Conservation (phyloP, 768 basidiomycete species). For the Trametes cinnabarina region DNA sequence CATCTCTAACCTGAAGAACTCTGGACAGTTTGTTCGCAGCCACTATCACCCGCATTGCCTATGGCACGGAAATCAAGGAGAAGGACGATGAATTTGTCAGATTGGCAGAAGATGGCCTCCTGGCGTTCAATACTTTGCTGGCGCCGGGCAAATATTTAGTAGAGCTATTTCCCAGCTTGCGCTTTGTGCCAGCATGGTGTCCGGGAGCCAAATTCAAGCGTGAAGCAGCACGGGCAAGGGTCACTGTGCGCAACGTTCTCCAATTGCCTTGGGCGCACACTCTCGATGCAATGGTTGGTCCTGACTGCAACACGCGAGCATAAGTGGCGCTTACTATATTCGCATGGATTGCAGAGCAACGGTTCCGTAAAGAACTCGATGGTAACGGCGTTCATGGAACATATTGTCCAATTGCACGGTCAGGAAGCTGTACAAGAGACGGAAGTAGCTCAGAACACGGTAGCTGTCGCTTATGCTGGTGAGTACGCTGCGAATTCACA, state of each 20-base stretch:
- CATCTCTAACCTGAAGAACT: too few relatives aligned
- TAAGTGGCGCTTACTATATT: too few relatives aligned
- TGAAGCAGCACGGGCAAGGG: constrained; percentile 5
- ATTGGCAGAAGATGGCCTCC: constrained; percentile 1
- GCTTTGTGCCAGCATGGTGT: constrained; percentile 17
- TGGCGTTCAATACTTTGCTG: neutral
- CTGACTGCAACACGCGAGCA: neutral
- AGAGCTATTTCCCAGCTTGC: constrained; percentile 12
- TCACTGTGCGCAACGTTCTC: neutral
- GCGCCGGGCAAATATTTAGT: constrained; percentile 8
- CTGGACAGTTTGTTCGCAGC: constrained; percentile 23
- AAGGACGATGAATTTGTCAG: constrained; percentile 3
- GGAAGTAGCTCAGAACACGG: neutral
- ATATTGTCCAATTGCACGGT: neutral
- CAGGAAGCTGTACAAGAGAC: neutral
- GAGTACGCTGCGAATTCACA: neutral
- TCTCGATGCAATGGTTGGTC: constrained; percentile 16
- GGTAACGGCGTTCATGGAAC: neutral
- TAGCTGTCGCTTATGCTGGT: constrained; percentile 13
- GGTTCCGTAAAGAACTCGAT: constrained; percentile 3
- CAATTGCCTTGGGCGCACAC: constrained; percentile 18
- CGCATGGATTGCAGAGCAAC: neutral
- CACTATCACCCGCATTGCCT: constrained; percentile 21
- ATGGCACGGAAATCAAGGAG: constrained; percentile 17
- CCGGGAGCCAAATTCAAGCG: constrained; percentile 19